These are phyloP conservation scores for Cryphonectria carpinicola DNA, from an alignment of 2,329 filamentous ascomycete genomes.

Conservation along the genomic window DNA sequence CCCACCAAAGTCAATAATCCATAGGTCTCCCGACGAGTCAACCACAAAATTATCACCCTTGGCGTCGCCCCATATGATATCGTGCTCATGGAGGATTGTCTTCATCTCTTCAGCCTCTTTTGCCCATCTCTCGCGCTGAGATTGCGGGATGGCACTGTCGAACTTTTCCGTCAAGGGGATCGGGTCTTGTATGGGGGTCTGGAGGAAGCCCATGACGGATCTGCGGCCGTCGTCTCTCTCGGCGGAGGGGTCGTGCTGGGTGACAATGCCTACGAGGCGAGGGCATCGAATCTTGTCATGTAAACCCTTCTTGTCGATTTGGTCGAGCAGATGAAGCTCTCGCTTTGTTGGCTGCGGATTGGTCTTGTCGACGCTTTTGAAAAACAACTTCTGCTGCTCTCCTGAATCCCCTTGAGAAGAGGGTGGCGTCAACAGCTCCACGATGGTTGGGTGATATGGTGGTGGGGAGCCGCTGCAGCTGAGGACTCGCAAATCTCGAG, in stretches of 20 bases:
- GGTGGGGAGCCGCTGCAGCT: slow-evolving; percentile 6
- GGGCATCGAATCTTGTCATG: slow-evolving; percentile 3
- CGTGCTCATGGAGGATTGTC: slow-evolving; percentile 9
- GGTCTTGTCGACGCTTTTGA: slow-evolving; percentile 21
- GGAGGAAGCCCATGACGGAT: slow-evolving; percentile 22
- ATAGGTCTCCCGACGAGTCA: slow-evolving; percentile 35
- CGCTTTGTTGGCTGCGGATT: slow-evolving; percentile 19
- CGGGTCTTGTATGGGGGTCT: slow-evolving; percentile 13
- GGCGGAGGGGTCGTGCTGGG: not conserved
- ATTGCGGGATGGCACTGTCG: slow-evolving; percentile 10
- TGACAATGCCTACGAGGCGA: slow-evolving; percentile 15
- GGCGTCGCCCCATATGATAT: slow-evolving; percentile 38
- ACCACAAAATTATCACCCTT: slow-evolving; percentile 40
- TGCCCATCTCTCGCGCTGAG: slow-evolving; percentile 16
- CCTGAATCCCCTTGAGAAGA: not conserved
- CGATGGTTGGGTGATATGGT: slow-evolving; percentile 17
- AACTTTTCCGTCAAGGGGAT: slow-evolving; percentile 16
- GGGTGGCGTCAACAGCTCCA: not conserved
- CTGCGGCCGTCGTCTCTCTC: not conserved
- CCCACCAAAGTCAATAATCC: slow-evolving; percentile 39
- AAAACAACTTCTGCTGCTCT: slow-evolving; percentile 8
- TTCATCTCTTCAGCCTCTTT: slow-evolving; percentile 7
- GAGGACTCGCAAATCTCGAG: slow-evolving; percentile 8
- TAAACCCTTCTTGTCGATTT: slow-evolving; percentile 12
- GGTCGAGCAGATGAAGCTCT: slow-evolving; percentile 10